Evolutionary conservation across 2,329 filamentous ascomycete species (phyloP).

Genomic region (Cordyceps cicadae): DNA sequence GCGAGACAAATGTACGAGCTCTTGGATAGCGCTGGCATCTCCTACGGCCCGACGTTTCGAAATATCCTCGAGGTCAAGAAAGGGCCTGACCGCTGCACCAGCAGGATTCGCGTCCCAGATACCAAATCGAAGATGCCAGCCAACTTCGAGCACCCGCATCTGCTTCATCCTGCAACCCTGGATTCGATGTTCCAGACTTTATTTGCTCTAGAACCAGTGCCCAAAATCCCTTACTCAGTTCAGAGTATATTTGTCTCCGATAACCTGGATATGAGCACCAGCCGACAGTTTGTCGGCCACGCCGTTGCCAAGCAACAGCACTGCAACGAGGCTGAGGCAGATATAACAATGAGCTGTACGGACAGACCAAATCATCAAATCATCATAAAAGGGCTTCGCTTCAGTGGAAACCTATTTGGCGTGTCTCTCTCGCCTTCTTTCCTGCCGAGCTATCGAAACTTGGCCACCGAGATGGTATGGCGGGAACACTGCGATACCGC

Average conservation of each 20-base stretch:
- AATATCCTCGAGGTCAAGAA: slow-evolving; percentile 34
- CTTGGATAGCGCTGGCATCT: slow-evolving; percentile 42
- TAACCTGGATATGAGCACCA: slow-evolving; percentile 23
- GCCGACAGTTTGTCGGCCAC: slow-evolving; percentile 32
- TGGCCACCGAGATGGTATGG: slow-evolving; percentile 44
- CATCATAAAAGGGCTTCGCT: slow-evolving; percentile 36
- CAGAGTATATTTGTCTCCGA: slow-evolving; percentile 39
- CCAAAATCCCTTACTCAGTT: slow-evolving; percentile 43
- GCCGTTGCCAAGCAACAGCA: slow-evolving; percentile 29
- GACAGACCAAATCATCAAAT: slow-evolving; percentile 28
- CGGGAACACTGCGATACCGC: slow-evolving; percentile 27
- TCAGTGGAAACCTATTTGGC: slow-evolving; percentile 29
- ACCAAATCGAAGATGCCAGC: slow-evolving; percentile 45
- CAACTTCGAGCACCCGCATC: slow-evolving; percentile 43
- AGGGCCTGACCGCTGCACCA: slow-evolving; percentile 26
- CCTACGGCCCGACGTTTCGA: slow-evolving; percentile 42
- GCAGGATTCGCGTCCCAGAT: slow-evolving; percentile 36
- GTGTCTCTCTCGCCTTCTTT: slow-evolving; percentile 26
- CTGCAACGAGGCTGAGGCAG: slow-evolving; percentile 31
- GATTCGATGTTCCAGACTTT: slow-evolving; percentile 48
- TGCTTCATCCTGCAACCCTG: slow-evolving; percentile 51
- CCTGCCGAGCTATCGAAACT: slow-evolving; percentile 39
- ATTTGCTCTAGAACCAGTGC: slow-evolving; percentile 34
- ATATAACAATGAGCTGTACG: slow-evolving; percentile 35
- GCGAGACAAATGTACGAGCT: slow-evolving; percentile 42